Base-by-base conservation (phyloP, 2,329 filamentous ascomycete genomes). In the Epichloe sylvatica region DNA sequence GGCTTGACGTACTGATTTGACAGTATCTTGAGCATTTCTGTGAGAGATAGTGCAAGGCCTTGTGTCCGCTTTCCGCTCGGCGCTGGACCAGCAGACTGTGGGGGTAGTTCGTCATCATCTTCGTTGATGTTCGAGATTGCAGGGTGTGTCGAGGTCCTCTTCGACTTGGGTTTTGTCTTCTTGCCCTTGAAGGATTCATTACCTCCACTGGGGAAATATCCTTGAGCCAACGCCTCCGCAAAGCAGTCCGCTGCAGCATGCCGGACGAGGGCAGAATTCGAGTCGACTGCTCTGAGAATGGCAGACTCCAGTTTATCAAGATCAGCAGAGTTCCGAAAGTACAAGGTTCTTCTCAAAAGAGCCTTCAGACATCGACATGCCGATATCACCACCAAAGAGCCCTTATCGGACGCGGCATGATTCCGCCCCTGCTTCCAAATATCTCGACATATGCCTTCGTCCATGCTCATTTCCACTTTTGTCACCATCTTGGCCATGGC, bases 371-470 rank as follows among this genome's bases (percentile, higher is more conserved):
- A 94, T 55, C 81, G 81, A 60, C 86, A 94, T 8, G 87, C 85
- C 50, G 81, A 78, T 15, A 84, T 77, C 62, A 95, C 80, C 7
- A 91, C 89, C 35, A 94, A 74, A 3, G 81, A 75, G 4, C 88
- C 86, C 66, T 92, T 97, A 65, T 98, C 94, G 52, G 74, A 75
- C 0, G 81, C 75, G 30, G 84, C 84, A 57, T 84, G 77, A 64
- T 76, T 87, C 54, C 92, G 81, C 25, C 82, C 84, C 63, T 91
- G 86, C 66, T 96, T 98, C 88, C 89, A 97, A 15, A 94, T 79
- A 63, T 96, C 90, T 60, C 89, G 81, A n/a, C 86, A 86, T 37
- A 90, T 74, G 49, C 71, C 73, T 65, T 98, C 92, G 58, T 98
- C 92, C 59, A 91, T 75, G 52, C 86, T 88, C 5, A 75, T 73